phyloP scores from a whole-genome alignment of 257 asterid genomes.

The Scutellaria minor region DNA sequence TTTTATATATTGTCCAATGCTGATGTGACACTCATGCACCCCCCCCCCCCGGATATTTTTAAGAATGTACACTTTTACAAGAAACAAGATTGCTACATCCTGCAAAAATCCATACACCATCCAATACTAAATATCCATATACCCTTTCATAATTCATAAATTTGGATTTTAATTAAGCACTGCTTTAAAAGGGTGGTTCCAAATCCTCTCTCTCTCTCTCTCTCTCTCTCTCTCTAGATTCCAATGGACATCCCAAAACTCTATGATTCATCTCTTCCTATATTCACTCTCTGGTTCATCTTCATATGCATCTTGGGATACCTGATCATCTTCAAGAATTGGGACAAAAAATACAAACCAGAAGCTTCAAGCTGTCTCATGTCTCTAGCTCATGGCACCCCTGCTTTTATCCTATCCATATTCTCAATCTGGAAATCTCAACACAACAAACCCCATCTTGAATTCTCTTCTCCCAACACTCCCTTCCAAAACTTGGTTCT shows the following conservation, averaged over 20 bases:
- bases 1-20: background rate
- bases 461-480: conserved; percentile 51
- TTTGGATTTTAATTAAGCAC: conserved; percentile 14
- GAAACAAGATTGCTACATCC: background rate
- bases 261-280: conserved; percentile 37
- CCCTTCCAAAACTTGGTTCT: conserved; percentile 56
- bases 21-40: conserved; percentile 11
- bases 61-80: too few species aligned
- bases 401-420: conserved; percentile 55
- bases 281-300: conserved; percentile 55
- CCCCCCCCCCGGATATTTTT: background rate
- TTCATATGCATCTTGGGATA: conserved; percentile 51
- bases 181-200: conserved; percentile 10
- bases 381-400: conserved; percentile 69
- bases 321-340: conserved; percentile 52
- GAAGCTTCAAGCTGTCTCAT: conserved; percentile 78
- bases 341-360: conserved; percentile 51
- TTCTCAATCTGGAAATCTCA: conserved; percentile 46
- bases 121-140: conserved; percentile 2
- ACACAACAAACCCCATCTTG: conserved; percentile 32
- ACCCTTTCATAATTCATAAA: background rate
- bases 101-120: background rate
- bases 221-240: conserved; percentile 19
- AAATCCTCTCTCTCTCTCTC: background rate
- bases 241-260: conserved; percentile 47